Percentiles rank a stretch among this genome's conserved stretches.
Evolutionary conservation across 1,284 basidiomycete species (phyloP).

Genomic region (Cryptococcus maquisensis): DNA sequence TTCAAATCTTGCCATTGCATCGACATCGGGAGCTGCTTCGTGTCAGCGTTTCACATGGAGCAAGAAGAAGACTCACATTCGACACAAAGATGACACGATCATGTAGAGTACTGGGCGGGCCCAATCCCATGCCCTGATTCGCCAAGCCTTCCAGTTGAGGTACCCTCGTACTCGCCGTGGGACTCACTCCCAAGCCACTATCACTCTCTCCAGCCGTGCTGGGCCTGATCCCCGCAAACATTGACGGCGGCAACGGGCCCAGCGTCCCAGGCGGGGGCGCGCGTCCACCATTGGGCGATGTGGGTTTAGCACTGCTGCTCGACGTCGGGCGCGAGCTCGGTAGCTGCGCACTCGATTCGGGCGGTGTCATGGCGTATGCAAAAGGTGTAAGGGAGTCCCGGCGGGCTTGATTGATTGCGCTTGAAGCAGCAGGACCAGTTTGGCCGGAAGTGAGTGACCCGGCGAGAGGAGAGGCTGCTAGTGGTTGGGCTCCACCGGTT

Average conservation of each 20-base stretch:
- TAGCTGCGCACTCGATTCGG: slow-evolving; percentile 5
- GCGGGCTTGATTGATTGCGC: not conserved
- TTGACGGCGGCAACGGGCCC: slow-evolving; percentile 23
- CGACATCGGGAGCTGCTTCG: slow-evolving; percentile 72
- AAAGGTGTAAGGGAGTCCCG: slow-evolving; percentile 9
- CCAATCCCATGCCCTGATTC: slow-evolving; percentile 34
- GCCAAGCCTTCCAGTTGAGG: slow-evolving; percentile 33
- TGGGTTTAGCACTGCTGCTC: not conserved
- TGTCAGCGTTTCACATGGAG: not conserved
- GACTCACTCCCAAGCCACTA: not conserved
- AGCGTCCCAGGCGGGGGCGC: slow-evolving; percentile 24
- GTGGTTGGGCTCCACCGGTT: slow-evolving; percentile 19
- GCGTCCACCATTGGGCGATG: slow-evolving; percentile 3
- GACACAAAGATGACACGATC: slow-evolving; percentile 63
- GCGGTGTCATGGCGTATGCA: slow-evolving; percentile 6
- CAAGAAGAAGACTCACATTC: slow-evolving; percentile 50
- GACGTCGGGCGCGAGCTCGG: slow-evolving; percentile 5
- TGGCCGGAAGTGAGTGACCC: slow-evolving; percentile 34
- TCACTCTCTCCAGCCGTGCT: slow-evolving; percentile 4
- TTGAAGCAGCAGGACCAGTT: not conserved
- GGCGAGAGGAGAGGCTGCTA: slow-evolving; percentile 41
- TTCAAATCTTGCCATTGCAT: slow-evolving; percentile 98
- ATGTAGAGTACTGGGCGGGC: slow-evolving; percentile 36
- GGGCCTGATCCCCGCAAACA: slow-evolving; percentile 20
- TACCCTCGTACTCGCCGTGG: slow-evolving; percentile 8